Percentiles rank a stretch among this genome's conserved stretches.
Evolutionary conservation across 495 filamentous ascomycete species (phyloP).

Genomic region (Daldinia decipiens): DNA sequence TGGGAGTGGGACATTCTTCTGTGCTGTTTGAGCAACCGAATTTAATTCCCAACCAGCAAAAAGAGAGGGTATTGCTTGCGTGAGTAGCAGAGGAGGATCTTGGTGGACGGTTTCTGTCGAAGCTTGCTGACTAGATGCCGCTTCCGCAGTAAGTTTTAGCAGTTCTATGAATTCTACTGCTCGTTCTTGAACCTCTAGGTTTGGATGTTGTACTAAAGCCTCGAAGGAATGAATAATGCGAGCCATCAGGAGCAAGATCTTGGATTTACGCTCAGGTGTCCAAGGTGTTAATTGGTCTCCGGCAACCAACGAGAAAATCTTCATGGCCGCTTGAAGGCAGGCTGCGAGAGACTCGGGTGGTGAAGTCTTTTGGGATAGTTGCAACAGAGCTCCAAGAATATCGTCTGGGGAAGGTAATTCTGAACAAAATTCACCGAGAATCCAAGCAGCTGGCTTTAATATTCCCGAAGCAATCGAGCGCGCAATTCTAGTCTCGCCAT

Average conservation of each 20-base stretch:
- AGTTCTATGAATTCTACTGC: slow-evolving; percentile 92
- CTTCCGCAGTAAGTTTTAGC: slow-evolving; percentile 83
- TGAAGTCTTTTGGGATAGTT: slow-evolving; percentile 68
- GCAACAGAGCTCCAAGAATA: slow-evolving; percentile 76
- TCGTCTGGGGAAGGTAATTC: slow-evolving; percentile 71
- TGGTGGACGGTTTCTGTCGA: slow-evolving; percentile 62
- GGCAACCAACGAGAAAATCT: slow-evolving; percentile 77
- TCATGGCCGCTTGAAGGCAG: slow-evolving; percentile 87
- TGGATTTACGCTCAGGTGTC: slow-evolving; percentile 73
- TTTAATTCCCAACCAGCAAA: slow-evolving; percentile 90
- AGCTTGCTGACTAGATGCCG: slow-evolving; percentile 71
- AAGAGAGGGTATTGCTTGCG: slow-evolving; percentile 85
- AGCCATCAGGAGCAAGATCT: slow-evolving; percentile 77
- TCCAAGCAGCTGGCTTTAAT: slow-evolving; percentile 79
- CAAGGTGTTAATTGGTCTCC: slow-evolving; percentile 65
- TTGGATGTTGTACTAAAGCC: slow-evolving; percentile 78
- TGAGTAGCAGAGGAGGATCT: slow-evolving; percentile 81
- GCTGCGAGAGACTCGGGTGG: slow-evolving; percentile 70
- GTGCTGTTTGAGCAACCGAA: slow-evolving; percentile 83
- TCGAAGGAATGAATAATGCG: slow-evolving; percentile 85
- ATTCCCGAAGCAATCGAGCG: slow-evolving; percentile 63
- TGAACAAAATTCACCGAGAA: slow-evolving; percentile 85
- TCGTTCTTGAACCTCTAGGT: slow-evolving; percentile 94
- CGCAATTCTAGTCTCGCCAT: slow-evolving; percentile 53
- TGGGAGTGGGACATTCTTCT: slow-evolving; percentile 86